Evolutionary conservation across 169 alveolate species (phyloP).

Genomic region (Blepharisma undulans): DNA sequence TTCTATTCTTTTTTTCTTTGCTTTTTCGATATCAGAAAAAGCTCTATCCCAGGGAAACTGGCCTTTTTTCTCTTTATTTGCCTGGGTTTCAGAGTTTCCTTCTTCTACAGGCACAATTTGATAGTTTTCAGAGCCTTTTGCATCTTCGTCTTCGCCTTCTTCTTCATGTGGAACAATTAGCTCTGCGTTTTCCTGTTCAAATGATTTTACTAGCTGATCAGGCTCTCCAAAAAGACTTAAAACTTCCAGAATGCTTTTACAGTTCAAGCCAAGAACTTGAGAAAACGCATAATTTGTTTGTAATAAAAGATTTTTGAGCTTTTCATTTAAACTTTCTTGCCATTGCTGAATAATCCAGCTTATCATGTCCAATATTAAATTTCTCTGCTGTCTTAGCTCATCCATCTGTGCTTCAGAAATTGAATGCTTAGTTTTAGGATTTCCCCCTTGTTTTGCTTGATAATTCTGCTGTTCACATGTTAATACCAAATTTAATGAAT

Average conservation of each 20-base stretch:
- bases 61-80: background rate
- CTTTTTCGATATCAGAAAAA: slow-evolving; percentile 28
- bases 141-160: background rate
- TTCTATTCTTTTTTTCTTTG: background rate
- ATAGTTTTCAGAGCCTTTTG: background rate
- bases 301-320: background rate
- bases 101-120: slow-evolving; percentile 14
- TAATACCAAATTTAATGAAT: slow-evolving; percentile 34
- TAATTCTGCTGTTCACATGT: background rate
- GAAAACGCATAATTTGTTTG: background rate
- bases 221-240: slow-evolving; percentile 10
- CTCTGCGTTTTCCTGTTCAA: background rate
- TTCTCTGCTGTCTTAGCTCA: slow-evolving; percentile 1
- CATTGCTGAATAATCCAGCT: slow-evolving; percentile 34
- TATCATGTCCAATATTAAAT: slow-evolving; percentile 19
- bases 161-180: background rate
- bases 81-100: background rate
- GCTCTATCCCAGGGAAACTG: slow-evolving; percentile 22
- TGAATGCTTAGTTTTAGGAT: background rate
- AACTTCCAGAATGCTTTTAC: background rate
- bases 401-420: background rate
- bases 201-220: background rate
- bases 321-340: slow-evolving; percentile 16
- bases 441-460: background rate
- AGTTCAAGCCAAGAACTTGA: background rate